Evolutionary conservation across 2,329 filamentous ascomycete genomes (phyloP), one percentile per base, ranked within the genome.

Genomic region (Sporothrix variecibatus): DNA sequence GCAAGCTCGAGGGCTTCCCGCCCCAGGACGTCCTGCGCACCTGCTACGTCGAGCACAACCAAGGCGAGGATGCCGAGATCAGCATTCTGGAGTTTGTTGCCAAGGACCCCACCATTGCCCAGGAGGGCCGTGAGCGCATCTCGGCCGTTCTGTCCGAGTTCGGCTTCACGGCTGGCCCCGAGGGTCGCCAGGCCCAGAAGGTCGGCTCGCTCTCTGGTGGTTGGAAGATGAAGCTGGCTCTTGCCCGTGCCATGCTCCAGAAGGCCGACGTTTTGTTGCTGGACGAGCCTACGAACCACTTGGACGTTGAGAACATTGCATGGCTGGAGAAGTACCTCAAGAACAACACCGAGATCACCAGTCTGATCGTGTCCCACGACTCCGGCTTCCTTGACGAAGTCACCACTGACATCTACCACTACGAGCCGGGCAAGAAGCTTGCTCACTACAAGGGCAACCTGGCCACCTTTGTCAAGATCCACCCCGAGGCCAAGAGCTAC

Each of bases 181-280:
- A 96, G 78, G 96, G 95, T 75, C 91, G 94, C 75, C 96, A 98
- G 83, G 88, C 91, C 6, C 91, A 98, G 82, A 93, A 92, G 79
- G 96, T 99, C 75, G 96, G 96, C 78, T 98, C 95, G 26, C 85
- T 99, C 49, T 98, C 96, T 60, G 96, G 96, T 84, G 96, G 96
- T 81, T 99, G 96, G 96, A 98, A 98, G 89, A 99, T 99, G 96
- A 99, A 99, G 90, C 86, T 99, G 76, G 96, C 96, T 77, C 85
- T 99, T 82, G 96, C 96, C 71, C 91, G 96, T 80, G 96, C 96
- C 77, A 98, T 99, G 95, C 88, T 99, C 80, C 93, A 96, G 87
- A 93, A 92, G 81, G 95, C 96, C n/a, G 96, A 99, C 82, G 95
- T 99, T 70, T 89, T 99, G 74, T 87, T 99, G 71, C 90, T 99